Conservation (phyloP, 805 yeast species). For the Limtongozyma cylindracea region DNA sequence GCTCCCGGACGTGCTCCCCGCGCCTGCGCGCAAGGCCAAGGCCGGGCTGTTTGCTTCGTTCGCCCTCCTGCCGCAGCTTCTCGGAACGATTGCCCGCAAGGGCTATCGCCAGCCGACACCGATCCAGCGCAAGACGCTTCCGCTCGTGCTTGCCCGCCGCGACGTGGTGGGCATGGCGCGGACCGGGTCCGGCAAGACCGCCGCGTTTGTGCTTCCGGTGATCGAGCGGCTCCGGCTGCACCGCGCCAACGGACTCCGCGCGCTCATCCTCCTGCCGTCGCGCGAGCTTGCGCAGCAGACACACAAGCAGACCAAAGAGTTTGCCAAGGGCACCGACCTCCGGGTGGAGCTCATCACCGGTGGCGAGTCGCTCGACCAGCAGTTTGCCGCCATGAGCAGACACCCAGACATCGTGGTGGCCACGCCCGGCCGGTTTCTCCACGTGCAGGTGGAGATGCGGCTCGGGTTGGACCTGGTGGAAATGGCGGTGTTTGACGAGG, state of each 20-base stretch:
- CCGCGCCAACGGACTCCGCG: constrained; percentile 74
- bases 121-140: constrained; percentile 88
- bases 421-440: constrained; percentile 94
- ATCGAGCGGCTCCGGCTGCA: constrained; percentile 67
- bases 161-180: constrained; percentile 99
- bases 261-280: constrained; percentile 76
- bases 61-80: constrained; percentile 53
- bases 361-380: constrained; percentile 97
- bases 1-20: no score
- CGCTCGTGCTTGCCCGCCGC: constrained; percentile 60
- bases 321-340: constrained; percentile 61
- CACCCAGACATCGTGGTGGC: constrained; percentile 92
- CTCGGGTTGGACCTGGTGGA: constrained; percentile 65
- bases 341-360: constrained; percentile 71
- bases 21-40: no score
- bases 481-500: constrained; percentile 89
- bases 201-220: constrained; percentile 83
- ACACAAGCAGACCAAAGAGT: constrained; percentile 67
- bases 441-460: constrained; percentile 87
- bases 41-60: constrained; percentile 75
- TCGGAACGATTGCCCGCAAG: constrained; percentile 49
- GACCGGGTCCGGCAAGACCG: constrained; percentile 98
- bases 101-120: constrained; percentile 96
- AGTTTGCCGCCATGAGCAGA: constrained; percentile 74
- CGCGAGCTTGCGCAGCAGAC: constrained; percentile 95